Conservation (phyloP, 2,329 filamentous ascomycete species). For the Coleophoma crateriformis region DNA sequence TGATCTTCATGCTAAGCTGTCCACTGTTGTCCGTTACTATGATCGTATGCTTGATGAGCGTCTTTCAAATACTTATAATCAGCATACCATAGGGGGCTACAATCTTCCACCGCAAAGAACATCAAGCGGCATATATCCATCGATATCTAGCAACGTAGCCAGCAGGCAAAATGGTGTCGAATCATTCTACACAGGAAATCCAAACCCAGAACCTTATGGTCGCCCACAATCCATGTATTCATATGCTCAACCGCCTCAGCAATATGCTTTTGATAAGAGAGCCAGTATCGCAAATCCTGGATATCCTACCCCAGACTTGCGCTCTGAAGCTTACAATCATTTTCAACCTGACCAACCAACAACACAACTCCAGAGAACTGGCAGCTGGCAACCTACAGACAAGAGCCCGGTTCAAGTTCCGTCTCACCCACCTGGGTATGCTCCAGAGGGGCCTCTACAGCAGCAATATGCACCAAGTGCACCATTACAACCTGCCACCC, state of each 20-base stretch:
- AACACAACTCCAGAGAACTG: slow-evolving; percentile 37
- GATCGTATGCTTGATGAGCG: slow-evolving; percentile 97
- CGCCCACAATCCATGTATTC: slow-evolving; percentile 46
- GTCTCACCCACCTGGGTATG: slow-evolving; percentile 17
- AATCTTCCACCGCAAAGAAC: slow-evolving; percentile 44
- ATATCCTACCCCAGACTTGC: slow-evolving; percentile 15
- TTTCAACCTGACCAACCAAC: slow-evolving; percentile 27
- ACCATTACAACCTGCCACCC: slow-evolving; percentile 29
- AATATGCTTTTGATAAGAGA: slow-evolving; percentile 26
- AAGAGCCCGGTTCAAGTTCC: slow-evolving; percentile 14
- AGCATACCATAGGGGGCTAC: slow-evolving; percentile 67
- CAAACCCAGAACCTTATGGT: slow-evolving; percentile 41
- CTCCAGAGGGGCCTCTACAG: slow-evolving; percentile 16
- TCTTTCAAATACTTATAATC: slow-evolving; percentile 85
- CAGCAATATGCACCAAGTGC: slow-evolving; percentile 14
- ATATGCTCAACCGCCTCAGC: slow-evolving; percentile 40
- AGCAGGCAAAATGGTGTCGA: slow-evolving; percentile 54
- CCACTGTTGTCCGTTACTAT: slow-evolving; percentile 94
- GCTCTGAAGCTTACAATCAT: slow-evolving; percentile 16
- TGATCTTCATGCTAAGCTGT: slow-evolving; percentile 90
- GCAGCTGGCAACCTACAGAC: slow-evolving; percentile 41
- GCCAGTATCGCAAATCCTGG: slow-evolving; percentile 14
- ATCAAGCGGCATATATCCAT: slow-evolving; percentile 63
- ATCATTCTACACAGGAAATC: slow-evolving; percentile 74
- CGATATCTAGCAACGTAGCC: slow-evolving; percentile 51